Percentiles rank a stretch among this genome's conserved stretches.
phyloP scores from a whole-genome alignment of 2,329 filamentous ascomycete genomes.

The Scedosporium boydii region DNA sequence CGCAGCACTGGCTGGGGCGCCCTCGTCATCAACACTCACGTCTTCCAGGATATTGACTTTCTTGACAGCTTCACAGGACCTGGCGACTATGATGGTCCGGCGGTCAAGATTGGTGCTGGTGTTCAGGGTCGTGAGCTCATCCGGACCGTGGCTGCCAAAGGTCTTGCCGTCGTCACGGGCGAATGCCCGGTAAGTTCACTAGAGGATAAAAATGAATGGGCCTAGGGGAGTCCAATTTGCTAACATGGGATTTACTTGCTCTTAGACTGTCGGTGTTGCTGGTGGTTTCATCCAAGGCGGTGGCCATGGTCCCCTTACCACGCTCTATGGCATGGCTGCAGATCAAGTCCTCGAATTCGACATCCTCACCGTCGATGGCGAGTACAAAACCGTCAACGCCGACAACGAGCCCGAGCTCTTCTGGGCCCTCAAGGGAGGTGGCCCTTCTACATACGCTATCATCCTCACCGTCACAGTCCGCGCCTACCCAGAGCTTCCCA shows the following conservation, averaged over 20 bases:
- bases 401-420: conserved; percentile 41
- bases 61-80: conserved; percentile 26
- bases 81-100: conserved; percentile 39
- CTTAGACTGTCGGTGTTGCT: conserved; percentile 44
- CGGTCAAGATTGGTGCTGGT: conserved; percentile 44
- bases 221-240: neutral
- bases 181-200: conserved; percentile 27
- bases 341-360: conserved; percentile 39
- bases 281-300: conserved; percentile 54
- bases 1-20: conserved; percentile 53
- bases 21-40: conserved; percentile 46
- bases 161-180: conserved; percentile 38
- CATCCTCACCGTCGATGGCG: conserved; percentile 34
- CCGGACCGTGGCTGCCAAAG: conserved; percentile 27
- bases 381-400: conserved; percentile 31
- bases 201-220: neutral
- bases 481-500: conserved; percentile 34
- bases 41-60: conserved; percentile 37
- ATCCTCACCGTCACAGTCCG: conserved; percentile 43
- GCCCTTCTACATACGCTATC: conserved; percentile 41
- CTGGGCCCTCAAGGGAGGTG: conserved; percentile 47
- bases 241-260: too few species aligned
- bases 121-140: conserved; percentile 36
- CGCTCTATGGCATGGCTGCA: conserved; percentile 31
- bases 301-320: conserved; percentile 39